Percentiles rank a stretch among this genome's conserved stretches.
phyloP scores from a whole-genome alignment of 2,329 filamentous ascomycete species.

The Talaromyces funiculosus region DNA sequence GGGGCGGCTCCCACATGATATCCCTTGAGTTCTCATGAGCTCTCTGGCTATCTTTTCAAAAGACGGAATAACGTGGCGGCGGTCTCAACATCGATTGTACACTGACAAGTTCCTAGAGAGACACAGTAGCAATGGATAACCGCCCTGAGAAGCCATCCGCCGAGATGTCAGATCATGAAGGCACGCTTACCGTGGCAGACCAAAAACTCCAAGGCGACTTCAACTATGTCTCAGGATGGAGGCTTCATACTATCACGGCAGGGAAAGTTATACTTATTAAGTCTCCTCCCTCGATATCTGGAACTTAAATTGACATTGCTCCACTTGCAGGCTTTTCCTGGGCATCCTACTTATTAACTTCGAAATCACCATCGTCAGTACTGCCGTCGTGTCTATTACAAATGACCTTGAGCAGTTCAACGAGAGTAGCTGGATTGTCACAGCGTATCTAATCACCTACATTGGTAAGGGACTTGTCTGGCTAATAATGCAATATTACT shows the following conservation, averaged over 20 bases:
- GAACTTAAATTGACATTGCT: background rate
- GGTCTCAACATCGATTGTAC: background rate
- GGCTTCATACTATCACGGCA: background rate
- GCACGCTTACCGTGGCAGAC: background rate
- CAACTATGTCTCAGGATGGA: background rate
- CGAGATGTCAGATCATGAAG: background rate
- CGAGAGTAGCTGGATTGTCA: constrained; percentile 5
- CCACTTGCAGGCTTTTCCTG: background rate
- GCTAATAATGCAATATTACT: background rate
- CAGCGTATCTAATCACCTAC: constrained; percentile 7
- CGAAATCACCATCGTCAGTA: constrained; percentile 4
- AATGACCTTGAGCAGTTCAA: background rate
- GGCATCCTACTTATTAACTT: constrained; percentile 6
- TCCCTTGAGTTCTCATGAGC: background rate
- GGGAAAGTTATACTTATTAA: background rate
- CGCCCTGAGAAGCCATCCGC: background rate
- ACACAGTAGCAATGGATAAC: background rate
- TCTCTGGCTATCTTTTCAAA: background rate
- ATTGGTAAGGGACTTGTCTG: background rate
- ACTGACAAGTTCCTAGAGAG: background rate
- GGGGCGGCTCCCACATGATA: background rate
- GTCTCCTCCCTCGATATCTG: background rate
- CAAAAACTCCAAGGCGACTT: background rate
- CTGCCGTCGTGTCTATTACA: constrained; percentile 2
- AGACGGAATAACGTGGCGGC: background rate